Evolutionary conservation across 495 filamentous ascomycete genomes (phyloP).

Genomic region (Aspergillus incahuasiensis): DNA sequence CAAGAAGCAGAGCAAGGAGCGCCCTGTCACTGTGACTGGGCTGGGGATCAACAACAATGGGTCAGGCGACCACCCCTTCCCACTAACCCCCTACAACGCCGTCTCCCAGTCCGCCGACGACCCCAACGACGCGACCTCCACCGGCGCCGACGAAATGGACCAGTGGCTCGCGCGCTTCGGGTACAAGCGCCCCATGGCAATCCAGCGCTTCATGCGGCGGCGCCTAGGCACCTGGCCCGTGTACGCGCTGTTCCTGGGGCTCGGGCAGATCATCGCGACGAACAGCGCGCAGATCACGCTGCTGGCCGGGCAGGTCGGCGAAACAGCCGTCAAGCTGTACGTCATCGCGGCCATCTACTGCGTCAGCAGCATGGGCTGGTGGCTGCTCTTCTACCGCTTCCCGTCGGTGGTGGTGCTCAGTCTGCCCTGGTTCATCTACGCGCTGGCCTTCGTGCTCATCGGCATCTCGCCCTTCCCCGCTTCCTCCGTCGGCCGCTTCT

Average conservation of each 20-base stretch:
- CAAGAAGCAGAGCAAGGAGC: neutral
- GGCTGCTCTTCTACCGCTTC: conserved; percentile 55
- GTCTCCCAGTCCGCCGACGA: conserved; percentile 21
- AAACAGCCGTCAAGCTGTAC: conserved; percentile 60
- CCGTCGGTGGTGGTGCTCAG: conserved; percentile 57
- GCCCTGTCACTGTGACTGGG: conserved; percentile 16
- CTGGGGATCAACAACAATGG: too few relatives aligned
- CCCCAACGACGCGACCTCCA: conserved; percentile 6
- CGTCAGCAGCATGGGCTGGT: conserved; percentile 57
- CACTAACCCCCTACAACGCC: conserved; percentile 22
- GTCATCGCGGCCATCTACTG: conserved; percentile 60
- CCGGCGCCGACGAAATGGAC: neutral
- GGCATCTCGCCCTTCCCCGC: conserved; percentile 54
- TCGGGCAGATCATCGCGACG: conserved; percentile 64
- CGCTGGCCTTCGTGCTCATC: conserved; percentile 59
- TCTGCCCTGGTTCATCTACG: conserved; percentile 59
- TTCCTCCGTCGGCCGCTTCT: too few relatives aligned
- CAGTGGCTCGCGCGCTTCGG: conserved; percentile 58
- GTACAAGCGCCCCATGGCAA: conserved; percentile 60
- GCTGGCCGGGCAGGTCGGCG: conserved; percentile 56
- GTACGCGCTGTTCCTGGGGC: conserved; percentile 59
- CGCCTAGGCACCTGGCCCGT: conserved; percentile 61
- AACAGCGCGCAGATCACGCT: conserved; percentile 70
- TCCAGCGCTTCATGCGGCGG: conserved; percentile 49
- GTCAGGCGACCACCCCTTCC: too few relatives aligned